Evolutionary conservation across 371 early-diverging fungal genomes (phyloP).

Genomic region (Mucor ambiguus): DNA sequence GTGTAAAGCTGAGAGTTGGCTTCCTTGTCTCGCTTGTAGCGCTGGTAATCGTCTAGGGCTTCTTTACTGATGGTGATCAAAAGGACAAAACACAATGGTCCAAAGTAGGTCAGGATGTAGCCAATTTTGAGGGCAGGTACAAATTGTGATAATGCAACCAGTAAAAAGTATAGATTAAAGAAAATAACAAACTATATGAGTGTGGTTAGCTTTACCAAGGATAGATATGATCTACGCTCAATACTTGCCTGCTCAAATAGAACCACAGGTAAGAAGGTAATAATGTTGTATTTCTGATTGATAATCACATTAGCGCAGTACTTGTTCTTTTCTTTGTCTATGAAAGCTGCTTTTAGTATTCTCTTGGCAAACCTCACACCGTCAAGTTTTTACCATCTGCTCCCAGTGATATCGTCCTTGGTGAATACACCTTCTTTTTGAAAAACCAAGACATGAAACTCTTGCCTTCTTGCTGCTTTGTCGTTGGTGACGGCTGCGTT

Average conservation of each 20-base stretch:
- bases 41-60: conserved; percentile 93
- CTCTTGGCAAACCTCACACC: not conserved
- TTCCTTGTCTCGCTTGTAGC: conserved; percentile 90
- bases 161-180: conserved; percentile 96
- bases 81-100: conserved; percentile 95
- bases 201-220: not conserved
- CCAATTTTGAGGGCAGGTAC: conserved; percentile 88
- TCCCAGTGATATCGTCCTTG: conserved; percentile 38
- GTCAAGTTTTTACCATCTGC: conserved; percentile 35
- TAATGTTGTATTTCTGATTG: conserved; percentile 96
- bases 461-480: not conserved
- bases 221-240: no score
- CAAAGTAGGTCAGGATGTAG: conserved; percentile 93
- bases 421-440: conserved; percentile 27
- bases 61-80: conserved; percentile 96
- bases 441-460: conserved; percentile 22
- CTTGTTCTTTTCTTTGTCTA: conserved; percentile 59
- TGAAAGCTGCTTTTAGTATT: not conserved
- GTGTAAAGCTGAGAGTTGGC: conserved; percentile 90
- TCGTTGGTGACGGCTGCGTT: not conserved
- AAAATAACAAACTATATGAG: conserved; percentile 87
- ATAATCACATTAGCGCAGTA: conserved; percentile 87
- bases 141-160: conserved; percentile 95
- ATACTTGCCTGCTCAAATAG: conserved; percentile 87
- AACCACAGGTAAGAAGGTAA: conserved; percentile 92